phyloP scores from a whole-genome alignment of 2,329 filamentous ascomycete genomes.

The Paracamarosporium sp. region DNA sequence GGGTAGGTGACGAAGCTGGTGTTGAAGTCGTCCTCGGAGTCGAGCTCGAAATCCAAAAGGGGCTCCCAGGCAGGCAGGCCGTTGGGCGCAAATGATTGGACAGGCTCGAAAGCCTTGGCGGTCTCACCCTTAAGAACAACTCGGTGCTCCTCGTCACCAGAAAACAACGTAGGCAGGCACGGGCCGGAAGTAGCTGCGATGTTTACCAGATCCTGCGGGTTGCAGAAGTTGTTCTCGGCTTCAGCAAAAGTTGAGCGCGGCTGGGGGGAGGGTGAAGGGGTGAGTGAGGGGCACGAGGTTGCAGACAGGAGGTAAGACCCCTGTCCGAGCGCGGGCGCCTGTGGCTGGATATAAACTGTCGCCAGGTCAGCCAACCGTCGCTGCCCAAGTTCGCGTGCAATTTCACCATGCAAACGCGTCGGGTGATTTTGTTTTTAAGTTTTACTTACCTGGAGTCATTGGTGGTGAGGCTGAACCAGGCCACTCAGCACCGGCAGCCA shows the following conservation, averaged over 20 bases:
- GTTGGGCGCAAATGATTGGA: conserved; percentile 51
- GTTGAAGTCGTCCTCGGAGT: conserved; percentile 86
- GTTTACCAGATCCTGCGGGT: conserved; percentile 81
- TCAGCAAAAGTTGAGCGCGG: conserved; percentile 73
- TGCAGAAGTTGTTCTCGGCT: conserved; percentile 83
- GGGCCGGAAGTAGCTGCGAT: conserved; percentile 70
- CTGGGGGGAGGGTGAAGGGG: conserved; percentile 83
- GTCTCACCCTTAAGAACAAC: conserved; percentile 57
- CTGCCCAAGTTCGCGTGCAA: not conserved
- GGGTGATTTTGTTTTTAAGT: no score
- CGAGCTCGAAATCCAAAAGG: conserved; percentile 88
- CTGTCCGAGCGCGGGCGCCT: conserved; percentile 70
- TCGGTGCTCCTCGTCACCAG: conserved; percentile 68
- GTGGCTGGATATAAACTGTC: conserved; percentile 71
- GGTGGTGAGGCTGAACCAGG: conserved; percentile 76
- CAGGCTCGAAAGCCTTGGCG: conserved; percentile 45
- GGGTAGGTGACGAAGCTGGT: conserved; percentile 76
- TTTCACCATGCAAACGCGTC: not conserved
- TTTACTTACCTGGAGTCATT: conserved; percentile 84
- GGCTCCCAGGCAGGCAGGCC: conserved; percentile 80
- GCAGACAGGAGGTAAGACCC: conserved; percentile 74
- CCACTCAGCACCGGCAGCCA: conserved; percentile 78
- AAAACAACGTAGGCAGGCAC: conserved; percentile 66
- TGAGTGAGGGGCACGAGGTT: conserved; percentile 80
- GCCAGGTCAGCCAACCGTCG: conserved; percentile 28